A percentile compares a stretch with the other conserved stretches of the same genome.
These are phyloP conservation scores for Brassica incana DNA, from an alignment of 345 rosid species.

Conservation along the genomic window DNA sequence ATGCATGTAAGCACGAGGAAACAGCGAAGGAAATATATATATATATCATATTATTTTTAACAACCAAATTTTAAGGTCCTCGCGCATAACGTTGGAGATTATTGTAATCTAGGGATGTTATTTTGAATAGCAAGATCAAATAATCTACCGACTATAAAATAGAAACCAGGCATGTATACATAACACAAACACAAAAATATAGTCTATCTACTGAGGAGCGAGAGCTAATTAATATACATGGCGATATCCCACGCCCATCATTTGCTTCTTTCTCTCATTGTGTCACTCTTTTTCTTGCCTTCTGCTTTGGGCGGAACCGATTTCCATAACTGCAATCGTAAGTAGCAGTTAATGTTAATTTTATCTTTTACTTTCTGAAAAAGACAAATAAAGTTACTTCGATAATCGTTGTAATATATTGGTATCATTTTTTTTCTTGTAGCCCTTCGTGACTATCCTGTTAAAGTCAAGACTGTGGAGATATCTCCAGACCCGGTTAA, in stretches of 20 bases:
- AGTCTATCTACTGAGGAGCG: neutral
- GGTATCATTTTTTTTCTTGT: neutral
- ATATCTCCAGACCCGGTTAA: neutral
- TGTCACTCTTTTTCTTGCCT: neutral
- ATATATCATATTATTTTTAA: too few relatives aligned
- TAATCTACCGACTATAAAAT: neutral
- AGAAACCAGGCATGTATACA: neutral
- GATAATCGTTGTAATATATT: neutral
- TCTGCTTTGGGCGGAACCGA: neutral
- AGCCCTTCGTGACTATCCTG: neutral
- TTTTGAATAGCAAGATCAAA: neutral
- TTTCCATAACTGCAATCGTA: neutral
- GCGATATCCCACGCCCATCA: neutral
- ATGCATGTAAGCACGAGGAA: neutral
- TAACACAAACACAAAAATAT: neutral
- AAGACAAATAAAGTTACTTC: neutral
- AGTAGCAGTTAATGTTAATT: neutral
- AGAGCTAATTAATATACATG: neutral
- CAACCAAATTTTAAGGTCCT: too few relatives aligned
- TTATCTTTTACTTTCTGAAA: neutral
- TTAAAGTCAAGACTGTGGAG: neutral
- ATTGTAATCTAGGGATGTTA: neutral
- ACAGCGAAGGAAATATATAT: neutral
- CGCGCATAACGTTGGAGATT: too few relatives aligned
- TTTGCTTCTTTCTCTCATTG: neutral